Base-by-base conservation (phyloP, 1,284 basidiomycete genomes). In the Phellinidium pouzarii region DNA sequence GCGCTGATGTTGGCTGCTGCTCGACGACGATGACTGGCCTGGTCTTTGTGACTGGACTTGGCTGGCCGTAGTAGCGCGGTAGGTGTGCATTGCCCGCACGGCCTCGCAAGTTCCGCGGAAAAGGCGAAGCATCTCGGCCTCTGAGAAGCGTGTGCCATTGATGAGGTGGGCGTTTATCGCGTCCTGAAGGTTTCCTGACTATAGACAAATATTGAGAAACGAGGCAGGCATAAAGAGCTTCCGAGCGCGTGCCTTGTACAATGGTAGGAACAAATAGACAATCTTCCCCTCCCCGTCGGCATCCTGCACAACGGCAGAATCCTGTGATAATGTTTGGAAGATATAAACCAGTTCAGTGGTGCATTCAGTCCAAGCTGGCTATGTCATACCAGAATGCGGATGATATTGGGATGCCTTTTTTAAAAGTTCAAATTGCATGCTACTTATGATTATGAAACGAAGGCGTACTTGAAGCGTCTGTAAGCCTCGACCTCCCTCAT, bases 31-130 rank as follows among this genome's bases (percentile, higher is more conserved):
- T 17, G 69, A 64, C 3, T 20, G 55, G 57, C 42, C 57, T n/a
- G n/a, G n/a, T n/a, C n/a, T n/a, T n/a, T n/a, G n/a, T 34, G 31
- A 34, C 8, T 64, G 60, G 7, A 64, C 60, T 46, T 51, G 64
- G 45, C 60, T 62, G 41, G 73, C 68, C 36, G 70, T 64, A 6
- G 70, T 69, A 6, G 80, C 76, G 41, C 77, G 78, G 66, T 91
- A 91, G 57, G 81, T 81, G 67, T 99, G 95, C 90, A 99, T 93
- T 3, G 93, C 92, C 47, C 87, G 81, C 5, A 99, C 82, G 49
- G 90, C 95, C 59, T 91, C 81, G 68, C 95, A 98, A 9, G 94
- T 92, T 5, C 94, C 95, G 60, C 87, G 87, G 76, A 99, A 99
- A 36, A 94, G 75, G 23, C 79, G 78, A 25, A 98, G 75, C 73